Evolutionary conservation across 345 rosid species (phyloP).

Genomic region (Aquilaria yunnanensis): DNA sequence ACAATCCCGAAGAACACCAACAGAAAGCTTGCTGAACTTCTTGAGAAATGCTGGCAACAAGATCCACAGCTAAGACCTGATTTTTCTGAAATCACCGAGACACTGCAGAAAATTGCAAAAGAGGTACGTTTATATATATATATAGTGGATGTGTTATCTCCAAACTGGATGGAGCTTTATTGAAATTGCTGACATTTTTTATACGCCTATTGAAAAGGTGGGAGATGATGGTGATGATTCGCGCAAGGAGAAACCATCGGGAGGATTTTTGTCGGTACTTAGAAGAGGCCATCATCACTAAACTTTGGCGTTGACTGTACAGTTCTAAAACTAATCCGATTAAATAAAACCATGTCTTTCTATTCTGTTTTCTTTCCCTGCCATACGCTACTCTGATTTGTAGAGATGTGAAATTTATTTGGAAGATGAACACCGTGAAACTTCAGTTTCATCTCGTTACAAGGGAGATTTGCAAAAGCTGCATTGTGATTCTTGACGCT

Average conservation of each 20-base stretch:
- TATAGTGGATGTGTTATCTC: not conserved
- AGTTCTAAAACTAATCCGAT: slow-evolving; percentile 13
- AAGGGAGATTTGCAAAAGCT: no score
- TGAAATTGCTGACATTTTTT: no score
- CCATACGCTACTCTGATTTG: no score
- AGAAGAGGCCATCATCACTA: slow-evolving; percentile 63
- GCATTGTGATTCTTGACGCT: no score
- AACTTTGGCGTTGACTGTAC: slow-evolving; percentile 15
- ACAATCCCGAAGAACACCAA: slow-evolving; percentile 58
- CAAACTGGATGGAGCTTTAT: no score
- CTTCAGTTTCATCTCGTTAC: no score
- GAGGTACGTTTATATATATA: slow-evolving; percentile 41
- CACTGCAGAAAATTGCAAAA: slow-evolving; percentile 59
- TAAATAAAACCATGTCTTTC: not conserved
- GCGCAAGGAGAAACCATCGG: slow-evolving; percentile 59
- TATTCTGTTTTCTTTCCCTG: not conserved
- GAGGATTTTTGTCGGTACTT: slow-evolving; percentile 80
- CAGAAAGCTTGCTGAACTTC: slow-evolving; percentile 58
- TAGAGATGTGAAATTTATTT: no score
- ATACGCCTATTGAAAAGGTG: slow-evolving; percentile 36
- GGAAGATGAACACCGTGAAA: no score
- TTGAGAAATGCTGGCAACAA: slow-evolving; percentile 83
- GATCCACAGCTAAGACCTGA: slow-evolving; percentile 86
- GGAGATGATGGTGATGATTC: slow-evolving; percentile 63
- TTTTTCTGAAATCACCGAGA: slow-evolving; percentile 65